phyloP scores from a whole-genome alignment of 371 early-diverging fungal genomes.

The Apophysomyces variabilis region DNA sequence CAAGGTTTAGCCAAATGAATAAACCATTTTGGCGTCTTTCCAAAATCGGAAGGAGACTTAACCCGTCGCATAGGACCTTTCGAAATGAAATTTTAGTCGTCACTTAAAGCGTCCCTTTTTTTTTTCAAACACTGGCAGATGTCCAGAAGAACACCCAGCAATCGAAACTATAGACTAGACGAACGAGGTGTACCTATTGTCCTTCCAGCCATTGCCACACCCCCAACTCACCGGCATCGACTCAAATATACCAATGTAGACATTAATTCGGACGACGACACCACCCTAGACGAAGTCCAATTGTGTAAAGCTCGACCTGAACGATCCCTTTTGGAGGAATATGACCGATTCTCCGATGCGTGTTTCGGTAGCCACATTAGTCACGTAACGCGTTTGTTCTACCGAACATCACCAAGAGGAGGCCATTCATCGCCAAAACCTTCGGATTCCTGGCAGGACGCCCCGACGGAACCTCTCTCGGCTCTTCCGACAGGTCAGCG shows the following conservation, averaged over 20 bases:
- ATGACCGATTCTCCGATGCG: slow-evolving; percentile 17
- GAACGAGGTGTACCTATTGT: slow-evolving; percentile 23
- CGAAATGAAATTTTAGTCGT: background rate
- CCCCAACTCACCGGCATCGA: background rate
- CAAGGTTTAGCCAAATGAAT: too few species aligned
- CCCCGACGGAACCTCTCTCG: slow-evolving; percentile 8
- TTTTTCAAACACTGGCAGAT: background rate
- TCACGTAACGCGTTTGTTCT: slow-evolving; percentile 18
- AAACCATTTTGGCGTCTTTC: too few species aligned
- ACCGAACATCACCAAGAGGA: background rate
- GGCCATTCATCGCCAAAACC: slow-evolving; percentile 4
- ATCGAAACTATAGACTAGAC: slow-evolving; percentile 23
- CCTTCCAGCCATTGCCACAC: slow-evolving; percentile 6
- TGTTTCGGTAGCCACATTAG: slow-evolving; percentile 2
- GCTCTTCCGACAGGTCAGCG: background rate
- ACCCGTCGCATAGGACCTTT: too few species aligned
- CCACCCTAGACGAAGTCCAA: slow-evolving; percentile 23
- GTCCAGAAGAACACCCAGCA: slow-evolving; percentile 11
- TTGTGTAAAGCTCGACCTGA: slow-evolving; percentile 17
- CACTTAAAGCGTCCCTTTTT: background rate
- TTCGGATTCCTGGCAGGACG: slow-evolving; percentile 14
- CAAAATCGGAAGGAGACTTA: too few species aligned
- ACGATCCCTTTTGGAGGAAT: slow-evolving; percentile 18
- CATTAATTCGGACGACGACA: slow-evolving; percentile 12
- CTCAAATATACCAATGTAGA: background rate